A percentile compares a stretch with the other conserved stretches of the same genome.
Conservation (phyloP, 257 asterid genomes). For the Scutellaria barbata region DNA sequence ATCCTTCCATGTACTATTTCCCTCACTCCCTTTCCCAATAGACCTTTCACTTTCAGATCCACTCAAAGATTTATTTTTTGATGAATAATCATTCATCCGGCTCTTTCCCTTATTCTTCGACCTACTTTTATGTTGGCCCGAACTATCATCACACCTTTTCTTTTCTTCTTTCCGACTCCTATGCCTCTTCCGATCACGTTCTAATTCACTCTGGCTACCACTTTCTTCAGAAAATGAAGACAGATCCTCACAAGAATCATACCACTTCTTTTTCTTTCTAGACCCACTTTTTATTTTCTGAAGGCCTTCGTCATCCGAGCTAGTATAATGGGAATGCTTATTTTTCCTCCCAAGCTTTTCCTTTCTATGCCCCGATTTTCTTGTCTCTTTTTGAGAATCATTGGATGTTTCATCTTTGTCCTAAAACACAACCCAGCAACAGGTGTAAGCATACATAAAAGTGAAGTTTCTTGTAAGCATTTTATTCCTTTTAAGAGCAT, state of each 20-base stretch:
- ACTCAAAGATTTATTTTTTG: conserved; percentile 45
- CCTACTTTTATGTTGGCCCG: conserved; percentile 34
- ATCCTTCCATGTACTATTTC: conserved; percentile 35
- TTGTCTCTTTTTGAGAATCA: conserved; percentile 47
- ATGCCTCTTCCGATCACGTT: conserved; percentile 42
- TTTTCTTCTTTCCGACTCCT: conserved; percentile 46
- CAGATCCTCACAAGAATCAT: conserved; percentile 72
- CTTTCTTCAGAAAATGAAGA: conserved; percentile 59
- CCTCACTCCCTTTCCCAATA: conserved; percentile 36
- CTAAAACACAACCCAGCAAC: conserved; percentile 40
- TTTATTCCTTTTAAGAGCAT: neutral
- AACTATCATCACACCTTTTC: conserved; percentile 43
- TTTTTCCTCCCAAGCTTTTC: conserved; percentile 48
- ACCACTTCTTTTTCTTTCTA: conserved; percentile 83
- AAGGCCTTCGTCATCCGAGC: conserved; percentile 69
- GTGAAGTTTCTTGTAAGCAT: neutral
- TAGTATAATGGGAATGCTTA: conserved; percentile 51
- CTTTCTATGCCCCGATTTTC: conserved; percentile 53
- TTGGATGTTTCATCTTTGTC: conserved; percentile 43
- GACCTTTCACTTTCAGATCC: conserved; percentile 48
- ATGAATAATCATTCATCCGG: conserved; percentile 40
- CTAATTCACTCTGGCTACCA: conserved; percentile 49
- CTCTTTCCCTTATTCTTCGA: conserved; percentile 50
- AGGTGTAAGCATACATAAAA: conserved; percentile 19
- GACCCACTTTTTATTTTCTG: conserved; percentile 63